phyloP scores from a whole-genome alignment of 2,329 filamentous ascomycete species.

The Pyricularia sp. region DNA sequence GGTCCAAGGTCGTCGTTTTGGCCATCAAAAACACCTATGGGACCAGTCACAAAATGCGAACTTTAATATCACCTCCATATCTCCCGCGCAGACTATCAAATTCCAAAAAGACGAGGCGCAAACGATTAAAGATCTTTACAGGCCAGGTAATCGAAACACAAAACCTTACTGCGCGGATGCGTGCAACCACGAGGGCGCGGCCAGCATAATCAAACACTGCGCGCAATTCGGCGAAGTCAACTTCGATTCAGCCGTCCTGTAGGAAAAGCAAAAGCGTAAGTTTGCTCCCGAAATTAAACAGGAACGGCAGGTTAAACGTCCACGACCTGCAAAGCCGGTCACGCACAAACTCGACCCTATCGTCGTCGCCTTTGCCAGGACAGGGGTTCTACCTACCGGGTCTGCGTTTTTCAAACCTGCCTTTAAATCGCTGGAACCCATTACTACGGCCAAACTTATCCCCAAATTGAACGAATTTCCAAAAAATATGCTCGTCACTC shows the following conservation, averaged over 20 bases:
- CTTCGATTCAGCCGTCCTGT: neutral
- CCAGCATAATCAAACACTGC: neutral
- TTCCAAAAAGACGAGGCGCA: slow-evolving; percentile 42
- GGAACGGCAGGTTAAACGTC: slow-evolving; percentile 41
- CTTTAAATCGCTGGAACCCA: slow-evolving; percentile 28
- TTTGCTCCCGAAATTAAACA: slow-evolving; percentile 50
- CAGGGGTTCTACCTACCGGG: slow-evolving; percentile 13
- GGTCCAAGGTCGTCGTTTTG: slow-evolving; percentile 40
- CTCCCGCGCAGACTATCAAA: slow-evolving; percentile 17
- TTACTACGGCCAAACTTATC: slow-evolving; percentile 20
- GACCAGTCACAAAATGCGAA: slow-evolving; percentile 1
- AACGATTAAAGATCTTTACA: slow-evolving; percentile 38
- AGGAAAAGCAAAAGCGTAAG: slow-evolving; percentile 59
- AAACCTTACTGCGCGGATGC: neutral
- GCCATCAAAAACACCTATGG: slow-evolving; percentile 27
- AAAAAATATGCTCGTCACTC: slow-evolving; percentile 28
- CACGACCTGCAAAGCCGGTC: slow-evolving; percentile 23
- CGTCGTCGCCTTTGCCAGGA: slow-evolving; percentile 25
- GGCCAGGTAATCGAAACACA: slow-evolving; percentile 14
- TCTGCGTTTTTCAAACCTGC: slow-evolving; percentile 28
- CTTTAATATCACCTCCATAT: slow-evolving; percentile 7
- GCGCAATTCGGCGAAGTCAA: neutral
- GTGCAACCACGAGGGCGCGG: neutral
- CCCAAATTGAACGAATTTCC: slow-evolving; percentile 24
- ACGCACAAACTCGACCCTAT: slow-evolving; percentile 29